Base-by-base conservation (phyloP, 805 yeast species). In the Lachancea waltii region DNA sequence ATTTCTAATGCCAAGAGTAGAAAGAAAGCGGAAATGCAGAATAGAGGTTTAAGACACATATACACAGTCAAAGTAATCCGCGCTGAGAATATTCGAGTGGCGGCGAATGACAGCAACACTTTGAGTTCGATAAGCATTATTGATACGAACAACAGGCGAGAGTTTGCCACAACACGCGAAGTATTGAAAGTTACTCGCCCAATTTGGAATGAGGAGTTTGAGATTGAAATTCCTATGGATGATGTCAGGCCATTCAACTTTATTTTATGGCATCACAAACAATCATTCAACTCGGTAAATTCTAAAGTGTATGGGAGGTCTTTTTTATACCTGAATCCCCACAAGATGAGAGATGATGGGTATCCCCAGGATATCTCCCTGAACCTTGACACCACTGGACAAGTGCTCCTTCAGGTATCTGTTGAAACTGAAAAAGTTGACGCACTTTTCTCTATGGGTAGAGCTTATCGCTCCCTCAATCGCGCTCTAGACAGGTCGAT, bases 151-250 rank as follows among this genome's bases (percentile, higher is more conserved):
- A 68, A 68, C 2, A 67, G 74, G 26, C 68, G 64, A 36, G 76
- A 77, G 20, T 63, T 84, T 23, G 89, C 82, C 2, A 77, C 75
- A 43, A 89, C 97, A 0, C 68, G 84, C 48, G 72, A 79, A 0
- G 65, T 83, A 3, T 65, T 69, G 21, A 74, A 74, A 38, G 74
- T 79, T 4, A 62, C 72, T 23, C 77, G 78, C 49, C 96, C 97
- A 0, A 74, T 72, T 11, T 90, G 94, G 94, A 84, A 85, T 50
- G 95, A 89, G 63, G 84, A 82, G 40, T 85, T 86, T 55, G 95
- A 86, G 56, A 42, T 63, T 19, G 62, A 53, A 22, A 51, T 68
- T 3, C 58, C 61, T 0, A 67, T 70, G 0, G 60, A 67, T 16
- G 58, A 70, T 2, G 54, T 72, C 2, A 62, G 70, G 25, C 67